Percentiles rank a stretch among this genome's conserved stretches.
These are phyloP conservation scores for Aplosporella prunicola DNA, from an alignment of 2,329 filamentous ascomycete genomes.

Conservation along the genomic window DNA sequence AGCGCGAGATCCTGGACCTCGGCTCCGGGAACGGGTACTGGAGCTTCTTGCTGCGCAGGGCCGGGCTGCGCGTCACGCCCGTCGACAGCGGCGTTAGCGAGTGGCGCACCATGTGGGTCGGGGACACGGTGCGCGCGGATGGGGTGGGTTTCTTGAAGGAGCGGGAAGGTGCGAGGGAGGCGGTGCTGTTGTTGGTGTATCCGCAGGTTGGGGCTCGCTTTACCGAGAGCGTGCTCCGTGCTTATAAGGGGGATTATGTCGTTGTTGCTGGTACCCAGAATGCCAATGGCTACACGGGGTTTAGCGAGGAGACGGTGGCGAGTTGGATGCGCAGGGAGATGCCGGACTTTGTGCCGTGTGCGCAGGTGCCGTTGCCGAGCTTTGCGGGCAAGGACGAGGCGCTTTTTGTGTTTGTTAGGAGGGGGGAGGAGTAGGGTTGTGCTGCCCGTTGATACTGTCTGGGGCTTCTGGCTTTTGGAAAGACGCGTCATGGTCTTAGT, in stretches of 20 bases:
- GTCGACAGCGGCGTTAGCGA: conserved; percentile 60
- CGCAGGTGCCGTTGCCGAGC: conserved; percentile 60
- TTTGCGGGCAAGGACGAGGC: conserved; percentile 72
- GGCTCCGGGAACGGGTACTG: conserved; percentile 69
- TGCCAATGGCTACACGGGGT: conserved; percentile 63
- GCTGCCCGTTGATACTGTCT: too few relatives aligned
- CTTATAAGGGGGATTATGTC: conserved; percentile 54
- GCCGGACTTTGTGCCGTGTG: conserved; percentile 48
- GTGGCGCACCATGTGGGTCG: conserved; percentile 61
- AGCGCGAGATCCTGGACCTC: conserved; percentile 51
- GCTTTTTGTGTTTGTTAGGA: conserved; percentile 52
- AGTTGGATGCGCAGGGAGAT: conserved; percentile 55
- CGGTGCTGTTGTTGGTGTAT: conserved; percentile 62
- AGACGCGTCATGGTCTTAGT: too few relatives aligned
- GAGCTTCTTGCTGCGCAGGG: conserved; percentile 60
- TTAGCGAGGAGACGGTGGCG: conserved; percentile 53
- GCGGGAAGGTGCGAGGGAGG: conserved; percentile 40
- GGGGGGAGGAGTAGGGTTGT: too few relatives aligned
- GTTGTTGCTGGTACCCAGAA: conserved; percentile 70
- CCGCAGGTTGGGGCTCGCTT: conserved; percentile 60
- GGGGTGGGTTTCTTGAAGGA: conserved; percentile 49
- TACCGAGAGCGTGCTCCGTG: conserved; percentile 51
- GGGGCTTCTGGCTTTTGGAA: too few relatives aligned
- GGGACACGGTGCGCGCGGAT: conserved; percentile 54
- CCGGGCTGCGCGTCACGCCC: conserved; percentile 48